Base-by-base conservation (phyloP, 2,329 filamentous ascomycete genomes). In the Colletotrichum lindemuthianum region DNA sequence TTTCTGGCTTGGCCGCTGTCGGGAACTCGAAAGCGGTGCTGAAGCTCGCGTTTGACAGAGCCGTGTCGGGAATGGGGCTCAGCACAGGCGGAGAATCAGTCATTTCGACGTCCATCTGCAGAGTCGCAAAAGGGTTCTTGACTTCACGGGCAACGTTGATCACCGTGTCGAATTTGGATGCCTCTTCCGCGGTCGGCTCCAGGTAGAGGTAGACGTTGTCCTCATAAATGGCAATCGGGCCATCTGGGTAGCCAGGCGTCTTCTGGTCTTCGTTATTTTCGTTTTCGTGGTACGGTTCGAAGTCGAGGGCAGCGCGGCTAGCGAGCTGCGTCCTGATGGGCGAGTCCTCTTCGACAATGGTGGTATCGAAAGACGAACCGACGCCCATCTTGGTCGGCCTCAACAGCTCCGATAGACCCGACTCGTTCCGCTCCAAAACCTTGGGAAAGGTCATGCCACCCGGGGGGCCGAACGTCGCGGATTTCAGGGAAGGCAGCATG, bases 131-230 rank as follows among this genome's bases (percentile, higher is more conserved):
- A 0, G 92, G 92, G 71, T 96, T 94, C 61, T 84, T 83, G 2
- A 96, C 92, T 76, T 96, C 92, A 63, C 90, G 89, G 1, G 92
- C 92, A 7, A 95, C 92, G 68, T 96, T 96, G 72, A 96, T 88
- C 15, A 96, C 88, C 3, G 95, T 90, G 70, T 96, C 92, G 69
- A 94, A 96, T 39, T 86, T 83, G 10, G 89, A 84, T 2, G 92
- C 92, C 73, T 94, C 90, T 44, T 93, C 89, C 0, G 89, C 89
- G 1, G 90, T 92, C 0, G 92, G 92, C 73, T 96, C 92, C 44
- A 92, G 81, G 71, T 94, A 96, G 0, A 96, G 83, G 72, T 89
- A 93, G 8, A 96, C 88, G 48, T 90, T 86, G 63, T 92, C 89
- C 58, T 88, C 88, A 69, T 95, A 94, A 54, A 96, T 94, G 69